These are phyloP conservation scores for Plasmodium reichenowi DNA, from an alignment of 169 alveolate genomes.

Conservation along the genomic window DNA sequence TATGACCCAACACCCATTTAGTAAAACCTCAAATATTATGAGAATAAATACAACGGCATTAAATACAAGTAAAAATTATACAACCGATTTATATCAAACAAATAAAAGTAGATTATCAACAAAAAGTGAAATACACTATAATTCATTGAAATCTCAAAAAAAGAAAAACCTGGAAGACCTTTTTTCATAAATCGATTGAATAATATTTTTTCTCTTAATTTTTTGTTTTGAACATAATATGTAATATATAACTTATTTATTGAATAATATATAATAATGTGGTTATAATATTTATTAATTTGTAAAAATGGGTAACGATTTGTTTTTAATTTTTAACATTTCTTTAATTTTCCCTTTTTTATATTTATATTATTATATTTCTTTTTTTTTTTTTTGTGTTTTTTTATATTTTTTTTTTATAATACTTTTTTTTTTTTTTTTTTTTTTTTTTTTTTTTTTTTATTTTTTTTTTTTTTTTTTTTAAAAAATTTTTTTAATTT, in stretches of 20 bases:
- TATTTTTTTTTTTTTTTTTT: too few species aligned
- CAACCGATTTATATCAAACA: constrained; percentile 30
- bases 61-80: constrained; percentile 22
- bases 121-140: constrained; percentile 68
- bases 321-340: not conserved
- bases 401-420: not conserved
- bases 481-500: too few species aligned
- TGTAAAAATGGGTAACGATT: not conserved
- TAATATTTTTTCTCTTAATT: not conserved
- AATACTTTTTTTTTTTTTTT: not conserved
- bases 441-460: too few species aligned
- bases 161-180: constrained; percentile 72
- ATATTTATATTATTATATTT: too few species aligned
- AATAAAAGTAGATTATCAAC: constrained; percentile 44
- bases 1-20: constrained; percentile 11
- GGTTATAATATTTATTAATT: not conserved
- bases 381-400: not conserved
- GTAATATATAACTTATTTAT: not conserved
- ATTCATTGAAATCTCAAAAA: constrained; percentile 43
- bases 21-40: constrained; percentile 40
- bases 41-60: constrained; percentile 28
- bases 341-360: not conserved
- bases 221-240: too few species aligned
- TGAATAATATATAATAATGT: not conserved
- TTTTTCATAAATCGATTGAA: constrained; percentile 24